Evolutionary conservation across 2,329 filamentous ascomycete genomes (phyloP), one percentile per base, ranked within the genome.

Genomic region (Aspergillus ustus): DNA sequence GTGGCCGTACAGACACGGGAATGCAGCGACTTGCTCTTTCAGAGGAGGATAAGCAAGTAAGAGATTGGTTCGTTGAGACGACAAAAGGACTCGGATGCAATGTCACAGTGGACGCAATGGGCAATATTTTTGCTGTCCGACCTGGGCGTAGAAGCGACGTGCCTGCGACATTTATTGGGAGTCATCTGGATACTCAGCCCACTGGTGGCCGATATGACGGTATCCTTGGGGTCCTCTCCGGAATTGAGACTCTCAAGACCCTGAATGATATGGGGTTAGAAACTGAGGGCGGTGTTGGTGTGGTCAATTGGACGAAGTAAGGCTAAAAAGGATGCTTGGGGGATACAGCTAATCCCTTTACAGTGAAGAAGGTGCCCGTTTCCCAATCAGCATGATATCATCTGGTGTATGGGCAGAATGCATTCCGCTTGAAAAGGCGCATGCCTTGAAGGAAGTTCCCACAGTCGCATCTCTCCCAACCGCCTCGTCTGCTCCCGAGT

Each of bases 301-400:
- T 93, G 1, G 86, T 93, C 2, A 92, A 93, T 52, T 75, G 72
- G 73, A 75, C 73, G 1, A 76, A 75, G 72, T 75, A 67, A 65
- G 68, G 34, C 20, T 45, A 13, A 25, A 25, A 22, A 48, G 3
- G 34, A 13, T 49, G 15, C 37, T 43, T 9, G 28, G 4, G n/a
- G 15, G 29, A n/a, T 4, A 52, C 3, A 40, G 25, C 65, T 72
- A 59, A 72, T 43, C 7, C n/a, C 43, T 20, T 25, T 13, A 60
- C 28, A 90, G 88, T 70, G 91, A 95, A 78, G 92, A 95, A 78
- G 91, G 91, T 2, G 91, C 91, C 1, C 85, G 91, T 0, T 94
- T 94, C 65, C 90, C 91, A 0, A 87, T 88, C 57, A 90, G 87
- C 31, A 93, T 92, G 87, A 79, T 90, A 28, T 82, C 88, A 0